Evolutionary conservation across 2,329 filamentous ascomycete species (phyloP).

Genomic region (Hypoxylon sp.): DNA sequence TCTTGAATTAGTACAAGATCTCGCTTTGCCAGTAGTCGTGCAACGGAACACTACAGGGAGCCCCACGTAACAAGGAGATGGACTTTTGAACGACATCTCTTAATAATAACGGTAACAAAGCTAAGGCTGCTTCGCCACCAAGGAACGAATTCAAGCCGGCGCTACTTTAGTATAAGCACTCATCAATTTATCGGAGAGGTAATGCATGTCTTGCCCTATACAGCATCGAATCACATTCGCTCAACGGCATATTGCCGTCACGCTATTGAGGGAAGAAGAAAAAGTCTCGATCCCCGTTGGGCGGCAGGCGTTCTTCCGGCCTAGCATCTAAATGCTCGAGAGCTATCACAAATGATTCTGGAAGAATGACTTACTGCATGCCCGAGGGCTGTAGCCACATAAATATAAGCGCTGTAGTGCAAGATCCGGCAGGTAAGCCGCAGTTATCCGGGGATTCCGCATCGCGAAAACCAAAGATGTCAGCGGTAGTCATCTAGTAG

Average conservation of each 20-base stretch:
- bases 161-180: background rate
- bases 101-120: background rate
- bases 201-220: background rate
- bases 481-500: background rate
- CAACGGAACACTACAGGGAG: constrained; percentile 25
- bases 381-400: background rate
- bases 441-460: background rate
- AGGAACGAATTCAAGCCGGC: background rate
- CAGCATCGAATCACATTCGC: background rate
- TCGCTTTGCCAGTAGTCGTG: constrained; percentile 22
- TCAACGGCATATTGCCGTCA: background rate
- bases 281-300: background rate
- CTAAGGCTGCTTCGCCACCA: background rate
- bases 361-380: constrained; percentile 6
- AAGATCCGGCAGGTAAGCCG: constrained; percentile 22
- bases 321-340: constrained; percentile 2
- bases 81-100: constrained; percentile 10
- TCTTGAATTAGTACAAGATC: constrained; percentile 26
- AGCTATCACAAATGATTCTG: constrained; percentile 26
- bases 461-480: background rate
- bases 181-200: background rate
- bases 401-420: background rate
- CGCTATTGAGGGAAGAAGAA: constrained; percentile 11
- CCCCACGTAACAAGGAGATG: constrained; percentile 9
- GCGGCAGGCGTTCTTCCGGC: no score